Evolutionary conservation across 108 stramenopile genomes (phyloP), one percentile per base, ranked within the genome.

Genomic region (Discostella stelligeroides): DNA sequence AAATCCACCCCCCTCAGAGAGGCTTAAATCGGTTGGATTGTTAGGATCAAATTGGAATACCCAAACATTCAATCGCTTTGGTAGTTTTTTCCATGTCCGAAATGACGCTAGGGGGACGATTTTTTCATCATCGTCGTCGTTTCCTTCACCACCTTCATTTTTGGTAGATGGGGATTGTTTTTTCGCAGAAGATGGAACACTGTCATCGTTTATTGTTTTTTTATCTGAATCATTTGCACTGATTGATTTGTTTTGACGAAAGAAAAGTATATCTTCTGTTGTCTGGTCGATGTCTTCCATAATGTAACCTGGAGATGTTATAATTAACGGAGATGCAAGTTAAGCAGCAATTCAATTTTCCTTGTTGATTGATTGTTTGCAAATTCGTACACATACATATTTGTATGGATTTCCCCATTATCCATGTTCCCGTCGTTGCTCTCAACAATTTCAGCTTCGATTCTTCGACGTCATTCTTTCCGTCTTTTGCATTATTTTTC

Each of bases 31-130:
- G 11, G 72, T 75, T 11, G 80, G 72, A 63, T 81, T 42, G 14
- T 79, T 37, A 11, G 66, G 60, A 48, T 84, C 77, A 20, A 81
- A 79, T 39, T 62, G 63, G 76, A 76, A 84, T 27, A 79, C 80
- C 76, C 76, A 84, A 25, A 84, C 37, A 37, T 77, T 71, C 14
- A 84, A 41, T n/a, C 80, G 71, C 48, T 84, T 84, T 10, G 72
- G 59, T 25, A 84, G 58, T 42, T 84, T 84, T 14, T 57, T 80
- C 79, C 79, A 80, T 51, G 47, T 68, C 24, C 72, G 79, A 80
- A 80, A 80, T 1, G 79, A 47, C 18, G 67, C 39, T 8, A 8
- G 45, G 17, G 29, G 1, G 3, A 24, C 41, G 7, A 25, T 43
- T 25, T 45, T 34, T 8, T 17, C 51, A 21, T 41, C 45, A 23